Base-by-base conservation (phyloP, 805 yeast species). In the Hanseniaspora lachancei region DNA sequence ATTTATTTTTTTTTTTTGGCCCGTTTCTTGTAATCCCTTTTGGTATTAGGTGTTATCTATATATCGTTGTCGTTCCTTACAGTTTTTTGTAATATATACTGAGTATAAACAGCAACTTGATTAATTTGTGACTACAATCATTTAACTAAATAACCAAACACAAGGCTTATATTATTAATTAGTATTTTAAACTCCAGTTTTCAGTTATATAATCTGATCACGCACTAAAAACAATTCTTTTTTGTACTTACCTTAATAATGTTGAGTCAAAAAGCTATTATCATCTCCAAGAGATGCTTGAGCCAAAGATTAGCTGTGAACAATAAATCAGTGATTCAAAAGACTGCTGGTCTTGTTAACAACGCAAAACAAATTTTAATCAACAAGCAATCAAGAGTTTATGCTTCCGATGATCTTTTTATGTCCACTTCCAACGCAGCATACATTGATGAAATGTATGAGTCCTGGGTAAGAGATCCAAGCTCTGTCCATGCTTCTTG, bases 401-500 rank as follows among this genome's bases (percentile, higher is more conserved):
- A 23, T 27, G 24, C 36, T 16, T 36, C 49, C 18, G 54, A 64
- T 10, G 98, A 93, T 72, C 77, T 81, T 43, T 93, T 93, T 70
- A 72, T 89, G 62, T 86, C 85, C 62, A 80, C 93, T 58, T 80
- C 81, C 68, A 86, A 86, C 70, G 93, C 96, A 60, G 81, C 82
- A 65, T 93, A 93, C 71, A 86, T 93, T 64, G 99, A 93, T 71
- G 97, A 93, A 74, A 93, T 93, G 99, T 93, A 89, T 72, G 80
- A 80, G 60, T 89, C 95, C 52, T 93, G 97, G 97, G 78, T 80
- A 65, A 70, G 80, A 61, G 98, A 93, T 69, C 98, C 97, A 34
- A 60, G 74, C 46, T 81, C 91, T 55, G 99, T 93, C 44, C 99
- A 93, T 70, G 83, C 82, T 42, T 89, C 97, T 24, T 93, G 99